A percentile compares a stretch with the other conserved stretches of the same genome.
Evolutionary conservation across 352 stramenopile species (phyloP).

Genomic region (Phytopythium chamaehyphon): DNA sequence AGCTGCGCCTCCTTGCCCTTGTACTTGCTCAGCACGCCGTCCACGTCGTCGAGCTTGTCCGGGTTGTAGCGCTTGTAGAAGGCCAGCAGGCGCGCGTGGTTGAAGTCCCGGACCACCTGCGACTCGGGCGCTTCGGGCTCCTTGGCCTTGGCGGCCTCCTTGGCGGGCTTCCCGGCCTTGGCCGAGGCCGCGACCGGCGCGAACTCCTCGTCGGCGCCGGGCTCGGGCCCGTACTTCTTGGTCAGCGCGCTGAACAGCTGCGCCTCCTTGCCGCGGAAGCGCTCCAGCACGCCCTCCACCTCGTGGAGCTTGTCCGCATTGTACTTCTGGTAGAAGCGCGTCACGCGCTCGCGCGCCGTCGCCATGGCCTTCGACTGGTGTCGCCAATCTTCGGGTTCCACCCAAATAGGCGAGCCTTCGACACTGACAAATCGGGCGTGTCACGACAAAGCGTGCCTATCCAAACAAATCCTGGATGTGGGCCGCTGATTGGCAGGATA

Average conservation of each 20-base stretch:
- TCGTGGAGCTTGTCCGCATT: constrained; percentile 81
- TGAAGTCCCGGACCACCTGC: constrained; percentile 39
- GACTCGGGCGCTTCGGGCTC: constrained; percentile 14
- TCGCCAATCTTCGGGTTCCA: constrained; percentile 4
- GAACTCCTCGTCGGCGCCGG: constrained; percentile 44
- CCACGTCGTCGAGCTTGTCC: constrained; percentile 68
- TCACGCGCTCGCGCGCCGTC: constrained; percentile 56
- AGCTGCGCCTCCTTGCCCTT: constrained; percentile 77
- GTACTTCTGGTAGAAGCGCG: constrained; percentile 85
- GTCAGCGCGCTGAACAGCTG: constrained; percentile 68
- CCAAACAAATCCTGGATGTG: neutral
- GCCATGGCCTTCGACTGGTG: constrained; percentile 25
- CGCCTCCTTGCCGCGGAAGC: constrained; percentile 72
- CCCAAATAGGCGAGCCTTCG: too few species aligned
- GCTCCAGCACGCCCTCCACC: constrained; percentile 77
- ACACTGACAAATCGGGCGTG: too few species aligned
- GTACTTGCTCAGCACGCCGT: constrained; percentile 66
- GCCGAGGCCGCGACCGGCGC: constrained; percentile 8
- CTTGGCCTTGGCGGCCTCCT: constrained; percentile 7
- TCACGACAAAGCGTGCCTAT: neutral
- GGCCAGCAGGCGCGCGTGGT: constrained; percentile 55
- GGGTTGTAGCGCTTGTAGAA: constrained; percentile 87
- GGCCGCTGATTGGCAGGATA: too few species aligned
- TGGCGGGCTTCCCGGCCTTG: constrained; percentile 6
- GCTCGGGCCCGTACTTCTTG: constrained; percentile 82